Percentiles rank a stretch among this genome's conserved stretches.
These are phyloP conservation scores for Chalara sp. DNA, from an alignment of 2,329 filamentous ascomycete species.

Conservation along the genomic window DNA sequence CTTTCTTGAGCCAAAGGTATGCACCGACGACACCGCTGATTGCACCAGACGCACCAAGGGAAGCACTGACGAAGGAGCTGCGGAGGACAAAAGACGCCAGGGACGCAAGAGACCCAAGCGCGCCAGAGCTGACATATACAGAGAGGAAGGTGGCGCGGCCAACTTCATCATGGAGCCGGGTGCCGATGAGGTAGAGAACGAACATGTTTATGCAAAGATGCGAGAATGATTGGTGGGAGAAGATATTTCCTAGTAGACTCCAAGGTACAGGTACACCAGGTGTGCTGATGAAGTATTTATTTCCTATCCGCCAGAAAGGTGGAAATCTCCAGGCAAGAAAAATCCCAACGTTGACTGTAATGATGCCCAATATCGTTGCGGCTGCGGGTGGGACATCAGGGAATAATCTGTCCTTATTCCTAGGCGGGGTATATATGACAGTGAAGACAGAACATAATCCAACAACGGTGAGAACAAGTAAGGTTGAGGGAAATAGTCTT, in stretches of 20 bases:
- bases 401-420: slow-evolving; percentile 43
- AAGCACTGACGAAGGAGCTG: slow-evolving; percentile 36
- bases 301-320: slow-evolving; percentile 58
- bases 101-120: slow-evolving; percentile 51
- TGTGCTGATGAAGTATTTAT: slow-evolving; percentile 60
- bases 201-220: slow-evolving; percentile 62
- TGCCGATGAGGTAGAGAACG: slow-evolving; percentile 59
- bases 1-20: slow-evolving; percentile 53
- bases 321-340: slow-evolving; percentile 57
- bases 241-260: slow-evolving; percentile 55
- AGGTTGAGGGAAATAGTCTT: slow-evolving; percentile 48
- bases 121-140: slow-evolving; percentile 55
- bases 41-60: slow-evolving; percentile 61
- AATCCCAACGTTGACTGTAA: slow-evolving; percentile 51
- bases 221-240: slow-evolving; percentile 58
- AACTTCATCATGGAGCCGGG: slow-evolving; percentile 61
- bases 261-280: slow-evolving; percentile 58
- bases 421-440: slow-evolving; percentile 45
- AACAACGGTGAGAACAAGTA: slow-evolving; percentile 39
- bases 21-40: slow-evolving; percentile 54
- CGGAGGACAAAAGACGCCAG: slow-evolving; percentile 37
- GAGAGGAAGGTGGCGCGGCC: slow-evolving; percentile 63
- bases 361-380: slow-evolving; percentile 56
- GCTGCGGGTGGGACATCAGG: slow-evolving; percentile 55
- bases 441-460: slow-evolving; percentile 37